Evolutionary conservation across 495 filamentous ascomycete species (phyloP).

Genomic region (Tetracladium setigerum): DNA sequence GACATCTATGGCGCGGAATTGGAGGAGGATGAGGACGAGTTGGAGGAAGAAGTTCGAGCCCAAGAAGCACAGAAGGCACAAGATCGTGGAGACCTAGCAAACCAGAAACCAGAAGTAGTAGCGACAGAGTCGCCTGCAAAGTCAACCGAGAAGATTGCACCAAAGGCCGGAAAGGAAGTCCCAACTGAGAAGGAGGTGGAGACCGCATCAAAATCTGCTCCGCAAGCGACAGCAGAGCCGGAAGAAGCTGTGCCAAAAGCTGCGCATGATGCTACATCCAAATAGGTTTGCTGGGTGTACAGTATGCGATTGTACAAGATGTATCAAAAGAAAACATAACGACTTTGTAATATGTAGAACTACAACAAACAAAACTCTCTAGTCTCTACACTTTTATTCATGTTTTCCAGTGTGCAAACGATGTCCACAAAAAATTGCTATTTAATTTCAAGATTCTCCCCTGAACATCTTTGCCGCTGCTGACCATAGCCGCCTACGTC

Average conservation of each 20-base stretch:
- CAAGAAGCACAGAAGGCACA: neutral
- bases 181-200: neutral
- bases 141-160: no score
- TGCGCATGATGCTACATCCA: slow-evolving; percentile 31
- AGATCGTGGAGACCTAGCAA: no score
- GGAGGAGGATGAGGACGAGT: slow-evolving; percentile 67
- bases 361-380: no score
- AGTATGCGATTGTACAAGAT: slow-evolving; percentile 3
- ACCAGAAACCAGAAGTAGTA: no score
- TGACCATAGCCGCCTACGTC: no score
- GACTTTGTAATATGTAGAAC: neutral
- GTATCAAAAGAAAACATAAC: slow-evolving; percentile 5
- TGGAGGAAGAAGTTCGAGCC: slow-evolving; percentile 26
- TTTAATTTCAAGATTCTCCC: no score
- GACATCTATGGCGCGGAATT: slow-evolving; percentile 90
- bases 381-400: neutral
- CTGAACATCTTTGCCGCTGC: no score
- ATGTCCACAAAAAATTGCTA: no score
- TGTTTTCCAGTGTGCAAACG: neutral
- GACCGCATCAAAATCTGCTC: neutral
- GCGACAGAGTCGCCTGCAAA: no score
- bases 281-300: slow-evolving; percentile 6
- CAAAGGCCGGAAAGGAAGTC: neutral
- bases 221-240: neutral
- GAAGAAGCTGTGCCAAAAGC: slow-evolving; percentile 37